phyloP scores from a whole-genome alignment of 371 early-diverging fungal species.

The Mortierella sp. region DNA sequence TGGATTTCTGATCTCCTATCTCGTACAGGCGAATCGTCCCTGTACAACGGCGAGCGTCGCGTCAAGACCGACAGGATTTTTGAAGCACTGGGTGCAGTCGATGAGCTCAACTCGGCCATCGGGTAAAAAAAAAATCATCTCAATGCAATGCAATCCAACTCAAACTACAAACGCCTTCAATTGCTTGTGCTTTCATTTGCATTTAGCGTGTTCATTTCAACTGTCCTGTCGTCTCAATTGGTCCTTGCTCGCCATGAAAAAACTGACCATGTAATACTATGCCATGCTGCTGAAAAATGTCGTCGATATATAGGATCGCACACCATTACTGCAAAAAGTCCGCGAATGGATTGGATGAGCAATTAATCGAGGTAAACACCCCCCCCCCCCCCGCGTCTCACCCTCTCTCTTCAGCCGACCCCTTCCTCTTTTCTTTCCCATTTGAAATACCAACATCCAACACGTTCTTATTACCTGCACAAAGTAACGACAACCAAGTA shows the following conservation, averaged over 20 bases:
- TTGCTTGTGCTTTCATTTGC: slow-evolving; percentile 41
- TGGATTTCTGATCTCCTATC: not conserved
- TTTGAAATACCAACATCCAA: not conserved
- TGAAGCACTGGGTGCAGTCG: slow-evolving; percentile 90
- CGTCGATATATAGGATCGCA: slow-evolving; percentile 67
- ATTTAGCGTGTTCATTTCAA: too few species aligned
- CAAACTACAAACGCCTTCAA: too few species aligned
- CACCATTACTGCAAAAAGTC: slow-evolving; percentile 75
- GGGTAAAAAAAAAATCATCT: slow-evolving; percentile 59
- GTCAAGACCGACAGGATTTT: slow-evolving; percentile 90
- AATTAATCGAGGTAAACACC: slow-evolving; percentile 70
- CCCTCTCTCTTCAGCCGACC: too few species aligned
- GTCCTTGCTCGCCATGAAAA: too few species aligned
- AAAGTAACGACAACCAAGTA: too few species aligned
- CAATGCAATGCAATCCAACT: too few species aligned
- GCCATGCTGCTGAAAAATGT: not conserved
- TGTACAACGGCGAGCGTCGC: slow-evolving; percentile 93
- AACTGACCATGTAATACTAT: not conserved
- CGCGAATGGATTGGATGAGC: slow-evolving; percentile 65
- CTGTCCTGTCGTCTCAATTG: too few species aligned
- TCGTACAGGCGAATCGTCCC: slow-evolving; percentile 80
- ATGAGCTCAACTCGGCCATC: slow-evolving; percentile 78
- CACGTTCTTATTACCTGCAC: too few species aligned
- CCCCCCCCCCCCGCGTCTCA: too few species aligned
- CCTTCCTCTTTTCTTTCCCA: too few species aligned